These are phyloP conservation scores for Chamaecrista fasciculata DNA, from an alignment of 306 rosid species.

Conservation along the genomic window DNA sequence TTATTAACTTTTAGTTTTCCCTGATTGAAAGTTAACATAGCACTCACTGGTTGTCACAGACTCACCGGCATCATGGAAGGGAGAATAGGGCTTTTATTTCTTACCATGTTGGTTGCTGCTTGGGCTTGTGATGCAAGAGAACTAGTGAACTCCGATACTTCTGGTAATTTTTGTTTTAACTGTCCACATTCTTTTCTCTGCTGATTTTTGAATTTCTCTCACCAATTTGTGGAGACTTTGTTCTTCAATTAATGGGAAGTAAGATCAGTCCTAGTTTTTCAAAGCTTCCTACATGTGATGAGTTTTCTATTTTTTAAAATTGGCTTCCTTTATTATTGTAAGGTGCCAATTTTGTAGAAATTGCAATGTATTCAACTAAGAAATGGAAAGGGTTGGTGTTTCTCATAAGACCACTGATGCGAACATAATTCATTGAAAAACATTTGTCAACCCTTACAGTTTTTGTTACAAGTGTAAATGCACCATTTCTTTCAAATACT, in stretches of 20 bases:
- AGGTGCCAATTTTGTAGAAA: background rate
- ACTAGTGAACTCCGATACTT: background rate
- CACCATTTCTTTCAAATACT: conserved; percentile 2
- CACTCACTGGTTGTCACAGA: conserved; percentile 36
- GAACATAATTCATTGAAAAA: background rate
- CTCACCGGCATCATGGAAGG: conserved; percentile 53
- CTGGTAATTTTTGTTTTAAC: conserved; percentile 3
- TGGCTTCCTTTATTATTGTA: background rate
- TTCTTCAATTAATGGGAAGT: background rate
- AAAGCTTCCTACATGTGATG: background rate
- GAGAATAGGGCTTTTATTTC: conserved; percentile 52
- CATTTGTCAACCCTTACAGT: background rate
- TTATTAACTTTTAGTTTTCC: background rate
- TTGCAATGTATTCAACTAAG: background rate
- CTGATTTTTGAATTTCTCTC: background rate
- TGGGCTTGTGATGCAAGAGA: conserved; percentile 58
- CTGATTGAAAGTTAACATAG: conserved; percentile 12
- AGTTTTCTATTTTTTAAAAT: background rate
- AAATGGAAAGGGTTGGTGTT: background rate
- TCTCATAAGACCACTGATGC: background rate
- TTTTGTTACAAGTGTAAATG: background rate
- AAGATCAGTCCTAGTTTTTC: background rate
- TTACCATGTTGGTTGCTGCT: conserved; percentile 49
- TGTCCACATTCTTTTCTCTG: background rate
- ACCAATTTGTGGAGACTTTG: background rate